A percentile compares a stretch with the other conserved stretches of the same genome.
Evolutionary conservation across 2,329 filamentous ascomycete genomes (phyloP).

Genomic region (Aplosporella prunicola): DNA sequence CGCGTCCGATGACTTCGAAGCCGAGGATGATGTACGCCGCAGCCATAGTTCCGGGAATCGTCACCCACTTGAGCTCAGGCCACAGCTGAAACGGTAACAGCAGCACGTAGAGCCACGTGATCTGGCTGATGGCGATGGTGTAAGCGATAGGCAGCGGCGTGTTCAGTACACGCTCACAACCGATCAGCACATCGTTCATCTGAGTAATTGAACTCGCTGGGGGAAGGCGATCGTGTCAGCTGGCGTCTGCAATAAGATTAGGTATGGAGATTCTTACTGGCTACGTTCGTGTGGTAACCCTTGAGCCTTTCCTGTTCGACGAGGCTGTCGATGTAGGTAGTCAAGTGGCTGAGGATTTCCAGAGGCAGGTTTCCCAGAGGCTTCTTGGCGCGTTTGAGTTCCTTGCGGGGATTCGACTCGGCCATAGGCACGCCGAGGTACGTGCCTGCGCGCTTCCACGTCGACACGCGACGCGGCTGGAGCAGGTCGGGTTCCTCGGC

Average conservation of each 20-base stretch:
- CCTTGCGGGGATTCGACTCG: slow-evolving; percentile 66
- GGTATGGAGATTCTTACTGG: slow-evolving; percentile 22
- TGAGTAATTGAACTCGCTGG: slow-evolving; percentile 50
- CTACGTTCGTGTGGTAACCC: slow-evolving; percentile 47
- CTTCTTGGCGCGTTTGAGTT: slow-evolving; percentile 60
- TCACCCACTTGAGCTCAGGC: slow-evolving; percentile 55
- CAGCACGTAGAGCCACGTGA: slow-evolving; percentile 76
- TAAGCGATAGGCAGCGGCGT: slow-evolving; percentile 78
- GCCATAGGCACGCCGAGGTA: slow-evolving; percentile 71
- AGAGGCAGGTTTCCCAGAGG: slow-evolving; percentile 76
- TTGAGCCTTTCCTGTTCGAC: slow-evolving; percentile 46
- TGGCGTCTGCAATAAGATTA: neutral
- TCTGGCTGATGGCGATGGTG: slow-evolving; percentile 74
- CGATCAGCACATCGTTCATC: slow-evolving; percentile 63
- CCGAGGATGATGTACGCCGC: slow-evolving; percentile 73
- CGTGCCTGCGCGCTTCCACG: slow-evolving; percentile 58
- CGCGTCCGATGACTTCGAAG: slow-evolving; percentile 60
- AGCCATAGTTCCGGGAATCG: slow-evolving; percentile 59
- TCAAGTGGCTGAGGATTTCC: slow-evolving; percentile 67
- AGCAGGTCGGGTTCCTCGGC: slow-evolving; percentile 40
- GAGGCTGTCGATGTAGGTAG: slow-evolving; percentile 54
- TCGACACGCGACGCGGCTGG: slow-evolving; percentile 23
- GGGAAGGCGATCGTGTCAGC: slow-evolving; percentile 9
- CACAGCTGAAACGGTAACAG: slow-evolving; percentile 75
- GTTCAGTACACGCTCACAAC: slow-evolving; percentile 68